Conservation (phyloP, 441 rosid species). For the Aquilaria agallochum region DNA sequence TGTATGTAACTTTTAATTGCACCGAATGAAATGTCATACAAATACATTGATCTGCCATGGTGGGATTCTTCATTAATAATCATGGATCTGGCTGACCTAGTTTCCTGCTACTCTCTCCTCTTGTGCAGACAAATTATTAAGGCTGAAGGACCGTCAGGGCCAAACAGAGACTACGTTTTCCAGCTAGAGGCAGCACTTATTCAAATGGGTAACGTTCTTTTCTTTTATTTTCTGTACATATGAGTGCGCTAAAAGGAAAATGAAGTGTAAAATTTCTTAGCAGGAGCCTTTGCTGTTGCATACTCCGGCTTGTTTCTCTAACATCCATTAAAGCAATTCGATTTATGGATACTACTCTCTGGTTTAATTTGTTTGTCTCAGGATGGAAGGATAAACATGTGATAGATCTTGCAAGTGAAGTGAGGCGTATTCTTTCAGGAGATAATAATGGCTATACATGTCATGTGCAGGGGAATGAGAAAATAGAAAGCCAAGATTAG, state of each 20-base stretch:
- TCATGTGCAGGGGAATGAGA: too few species aligned
- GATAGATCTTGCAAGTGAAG: conserved; percentile 68
- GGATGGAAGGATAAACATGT: conserved; percentile 74
- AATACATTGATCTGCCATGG: not conserved
- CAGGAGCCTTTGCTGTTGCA: too few species aligned
- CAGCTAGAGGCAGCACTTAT: conserved; percentile 65
- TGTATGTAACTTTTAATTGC: too few species aligned
- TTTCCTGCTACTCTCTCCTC: not conserved
- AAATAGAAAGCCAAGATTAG: not conserved
- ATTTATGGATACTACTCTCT: not conserved
- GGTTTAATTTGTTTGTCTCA: conserved; percentile 14
- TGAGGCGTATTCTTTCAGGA: conserved; percentile 47
- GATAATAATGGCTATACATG: conserved; percentile 14
- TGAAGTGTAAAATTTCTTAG: too few species aligned
- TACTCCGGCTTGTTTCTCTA: not conserved
- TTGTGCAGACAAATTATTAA: conserved; percentile 57
- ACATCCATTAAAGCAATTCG: not conserved
- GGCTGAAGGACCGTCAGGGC: conserved; percentile 93
- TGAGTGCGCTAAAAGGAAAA: too few species aligned
- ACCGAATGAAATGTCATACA: too few species aligned
- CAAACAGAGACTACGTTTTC: conserved; percentile 87
- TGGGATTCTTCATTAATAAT: not conserved
- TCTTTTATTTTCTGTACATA: not conserved
- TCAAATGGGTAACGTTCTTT: conserved; percentile 39
- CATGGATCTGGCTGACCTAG: not conserved